Evolutionary conservation across 768 basidiomycete genomes (phyloP), one percentile per base, ranked within the genome.

Genomic region (Russula compacta): DNA sequence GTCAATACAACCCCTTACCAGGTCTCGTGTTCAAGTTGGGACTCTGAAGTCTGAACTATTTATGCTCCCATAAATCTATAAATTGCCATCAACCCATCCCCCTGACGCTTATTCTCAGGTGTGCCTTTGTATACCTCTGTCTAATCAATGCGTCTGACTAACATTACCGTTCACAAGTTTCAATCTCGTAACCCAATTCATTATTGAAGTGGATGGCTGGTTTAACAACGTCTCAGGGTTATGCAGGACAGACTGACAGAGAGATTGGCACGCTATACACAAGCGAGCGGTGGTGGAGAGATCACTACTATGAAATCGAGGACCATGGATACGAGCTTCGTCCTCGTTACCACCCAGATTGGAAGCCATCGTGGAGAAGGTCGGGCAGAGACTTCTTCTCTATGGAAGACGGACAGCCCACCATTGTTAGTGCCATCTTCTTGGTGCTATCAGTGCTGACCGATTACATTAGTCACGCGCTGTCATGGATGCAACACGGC

Each of bases 401-500:
- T 3, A 36, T 53, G 39, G 64, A 63, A 19, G 62, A 63, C 17
- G 58, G 53, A 19, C 43, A 53, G 7, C 49, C 62, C 32, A 46
- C 42, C 48, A 56, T 56, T 42, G 59, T 61, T 21, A 29, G 56
- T 42, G 6, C 9, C 4, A 4, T 24, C 29, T 2, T 51, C 21
- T 36, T 14, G 21, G 6, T 1, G 6, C 17, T 24, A 10, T 21
- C 35, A 19, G 4, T n/a, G 5, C 4, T 55, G 9, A 49, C 11
- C 9, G 15, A 38, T 53, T 19, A 40, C 32, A 33, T 52, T 12
- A 59, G 62, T 51, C 38, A 21, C 49, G 58, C 1, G 64, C 54
- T n/a, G 35, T 36, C 2, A 54, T 69, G 17, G 69, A 70, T 40
- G 69, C 69, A 1, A 57, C 35, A 3, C 64, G 68, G 3, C 43